phyloP scores from a whole-genome alignment of 2,329 filamentous ascomycete species.

The Aspergillus sp. region DNA sequence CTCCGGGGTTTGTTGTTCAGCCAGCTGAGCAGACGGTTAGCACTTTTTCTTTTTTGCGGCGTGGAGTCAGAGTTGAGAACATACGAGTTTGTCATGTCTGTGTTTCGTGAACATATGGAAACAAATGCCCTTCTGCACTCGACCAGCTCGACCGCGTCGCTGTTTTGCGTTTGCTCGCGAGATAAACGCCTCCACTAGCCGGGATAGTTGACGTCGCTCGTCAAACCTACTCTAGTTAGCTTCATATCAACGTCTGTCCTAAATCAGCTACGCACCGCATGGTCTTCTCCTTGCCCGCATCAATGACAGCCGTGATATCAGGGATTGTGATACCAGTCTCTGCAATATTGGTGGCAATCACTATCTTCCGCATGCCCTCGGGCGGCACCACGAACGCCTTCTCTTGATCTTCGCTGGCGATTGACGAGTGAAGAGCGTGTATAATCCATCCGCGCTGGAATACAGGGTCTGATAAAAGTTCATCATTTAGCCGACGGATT shows the following conservation, averaged over 20 bases:
- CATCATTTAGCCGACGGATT: constrained; percentile 83
- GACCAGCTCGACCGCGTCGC: constrained; percentile 85
- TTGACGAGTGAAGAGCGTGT: constrained; percentile 88
- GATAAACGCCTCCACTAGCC: constrained; percentile 91
- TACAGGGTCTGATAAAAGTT: constrained; percentile 71
- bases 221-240: constrained; percentile 65
- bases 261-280: constrained; percentile 57
- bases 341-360: constrained; percentile 95
- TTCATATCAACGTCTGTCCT: not conserved
- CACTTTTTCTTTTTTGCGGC: too few species aligned
- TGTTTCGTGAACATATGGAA: constrained; percentile 94
- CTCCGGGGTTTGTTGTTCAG: constrained; percentile 92
- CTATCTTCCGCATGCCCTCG: constrained; percentile 81
- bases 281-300: constrained; percentile 94
- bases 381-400: constrained; percentile 86
- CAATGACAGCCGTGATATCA: constrained; percentile 94
- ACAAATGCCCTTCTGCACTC: constrained; percentile 91
- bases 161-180: constrained; percentile 95
- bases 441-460: constrained; percentile 80
- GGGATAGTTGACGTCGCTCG: constrained; percentile 84
- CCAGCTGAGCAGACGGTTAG: constrained; percentile 55
- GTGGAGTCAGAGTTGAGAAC: constrained; percentile 2
- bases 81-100: constrained; percentile 70
- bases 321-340: constrained; percentile 97
- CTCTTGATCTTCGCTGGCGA: constrained; percentile 95